Conservation (phyloP, 495 filamentous ascomycete species). For the Neurospora sp. region DNA sequence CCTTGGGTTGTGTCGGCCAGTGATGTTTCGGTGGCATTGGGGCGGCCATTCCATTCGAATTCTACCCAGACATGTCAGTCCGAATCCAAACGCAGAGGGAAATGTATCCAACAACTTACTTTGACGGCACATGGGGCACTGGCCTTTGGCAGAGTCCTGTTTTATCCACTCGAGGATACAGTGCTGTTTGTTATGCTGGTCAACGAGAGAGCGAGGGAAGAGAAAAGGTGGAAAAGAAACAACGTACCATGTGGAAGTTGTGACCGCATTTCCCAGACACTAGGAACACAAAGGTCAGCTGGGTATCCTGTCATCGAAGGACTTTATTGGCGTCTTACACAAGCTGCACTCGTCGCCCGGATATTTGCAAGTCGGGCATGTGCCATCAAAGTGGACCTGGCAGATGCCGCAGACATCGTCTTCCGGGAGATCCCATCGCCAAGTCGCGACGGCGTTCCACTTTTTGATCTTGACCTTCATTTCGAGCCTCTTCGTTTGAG, state of each 20-base stretch:
- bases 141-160: conserved; percentile 83
- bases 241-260: conserved; percentile 85
- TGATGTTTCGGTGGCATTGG: conserved; percentile 10
- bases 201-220: not conserved
- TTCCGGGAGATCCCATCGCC: conserved; percentile 96
- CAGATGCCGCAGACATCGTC: conserved; percentile 99
- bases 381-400: conserved; percentile 94
- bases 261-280: conserved; percentile 94
- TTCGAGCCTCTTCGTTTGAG: not conserved
- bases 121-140: conserved; percentile 97
- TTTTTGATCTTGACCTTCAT: conserved; percentile 94
- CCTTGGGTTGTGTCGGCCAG: conserved; percentile 9
- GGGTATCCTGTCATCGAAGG: not conserved
- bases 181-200: conserved; percentile 51
- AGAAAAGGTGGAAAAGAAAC: not conserved
- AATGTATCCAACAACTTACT: conserved; percentile 43
- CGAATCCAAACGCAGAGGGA: not conserved
- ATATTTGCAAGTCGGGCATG: conserved; percentile 95
- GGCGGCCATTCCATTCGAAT: conserved; percentile 52
- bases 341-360: conserved; percentile 93
- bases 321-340: conserved; percentile 44
- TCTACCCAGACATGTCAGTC: conserved; percentile 28
- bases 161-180: conserved; percentile 94
- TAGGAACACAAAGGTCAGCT: conserved; percentile 22
- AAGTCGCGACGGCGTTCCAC: conserved; percentile 90